Evolutionary conservation across 1,284 basidiomycete species (phyloP), one percentile per base, ranked within the genome.

Genomic region (Thecaphora thlaspeos): DNA sequence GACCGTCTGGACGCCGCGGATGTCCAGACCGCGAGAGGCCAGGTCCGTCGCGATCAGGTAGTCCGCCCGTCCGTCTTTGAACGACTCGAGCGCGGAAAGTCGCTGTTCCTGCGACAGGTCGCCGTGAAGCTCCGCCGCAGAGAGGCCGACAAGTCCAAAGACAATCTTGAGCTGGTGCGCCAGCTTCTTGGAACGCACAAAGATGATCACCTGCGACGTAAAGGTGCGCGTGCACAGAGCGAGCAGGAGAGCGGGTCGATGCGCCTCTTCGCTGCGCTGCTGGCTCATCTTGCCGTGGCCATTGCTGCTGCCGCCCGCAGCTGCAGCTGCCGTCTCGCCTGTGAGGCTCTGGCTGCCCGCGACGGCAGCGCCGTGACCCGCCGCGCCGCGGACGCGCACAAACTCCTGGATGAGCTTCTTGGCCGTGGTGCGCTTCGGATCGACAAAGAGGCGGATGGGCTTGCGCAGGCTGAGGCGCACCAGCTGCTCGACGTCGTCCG

Each of bases 131-230:
- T 91, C 93, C 11, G 90, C 86, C 0, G 89, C 87, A 52, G 82
- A 88, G 86, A 90, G 91, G 5, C 90, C 90, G 43, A 87, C 88
- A 53, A 90, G 87, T 46, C 87, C 86, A 10, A 98, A 82, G 73
- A 97, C 93, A 77, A 91, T 92, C 46, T 91, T 88, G 32, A 99
- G 90, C 85, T 91, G 88, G 76, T 99, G 95, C 38, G 93, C 94
- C 9, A 91, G 93, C 82, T 94, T 94, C 84, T 97, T 98, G 80
- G 95, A 91, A 79, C 97, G 97, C 81, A 96, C 92, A 80, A 98
- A 99, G 21, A 94, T 89, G 69, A 99, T 98, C 73, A 96, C 96
- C 3, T 95, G 95, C 26, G 92, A 86, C 34, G 86, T 80, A 79
- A 88, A 91, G 49, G 84, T 83, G 61, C 85, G 87, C 80, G 92